These are phyloP conservation scores for Quercus aquifolioides DNA, from an alignment of 306 rosid species.

Conservation along the genomic window DNA sequence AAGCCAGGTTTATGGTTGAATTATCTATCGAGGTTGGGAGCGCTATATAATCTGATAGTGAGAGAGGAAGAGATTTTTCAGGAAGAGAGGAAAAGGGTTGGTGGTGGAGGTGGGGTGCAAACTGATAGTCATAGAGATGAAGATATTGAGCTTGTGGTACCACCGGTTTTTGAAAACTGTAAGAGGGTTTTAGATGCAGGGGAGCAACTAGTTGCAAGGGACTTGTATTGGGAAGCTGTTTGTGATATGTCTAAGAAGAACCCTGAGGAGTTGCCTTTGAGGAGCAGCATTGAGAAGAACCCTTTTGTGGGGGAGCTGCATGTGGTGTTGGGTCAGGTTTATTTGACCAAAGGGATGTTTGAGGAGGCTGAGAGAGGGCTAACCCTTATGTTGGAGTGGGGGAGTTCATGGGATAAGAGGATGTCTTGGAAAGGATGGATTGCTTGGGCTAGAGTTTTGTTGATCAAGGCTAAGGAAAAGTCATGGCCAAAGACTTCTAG, in stretches of 20 bases:
- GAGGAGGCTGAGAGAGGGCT: conserved; percentile 74
- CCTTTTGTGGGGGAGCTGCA: conserved; percentile 73
- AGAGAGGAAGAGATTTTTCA: conserved; percentile 70
- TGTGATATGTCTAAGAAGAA: conserved; percentile 28
- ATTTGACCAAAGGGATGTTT: conserved; percentile 45
- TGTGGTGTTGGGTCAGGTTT: conserved; percentile 65
- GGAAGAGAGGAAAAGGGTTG: conserved; percentile 28
- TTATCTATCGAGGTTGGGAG: conserved; percentile 71
- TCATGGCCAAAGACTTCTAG: conserved; percentile 71
- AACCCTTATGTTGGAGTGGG: conserved; percentile 67
- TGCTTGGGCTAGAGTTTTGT: conserved; percentile 77
- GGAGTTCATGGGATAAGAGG: conserved; percentile 90
- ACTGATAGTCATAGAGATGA: conserved; percentile 42
- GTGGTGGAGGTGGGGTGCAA: neutral
- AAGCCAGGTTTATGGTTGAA: conserved; percentile 89
- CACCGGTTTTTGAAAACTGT: conserved; percentile 67
- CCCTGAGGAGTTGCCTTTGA: conserved; percentile 55
- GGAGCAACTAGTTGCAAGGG: conserved; percentile 74
- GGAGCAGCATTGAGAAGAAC: conserved; percentile 54
- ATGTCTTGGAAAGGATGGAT: conserved; percentile 92
- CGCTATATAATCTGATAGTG: conserved; percentile 47
- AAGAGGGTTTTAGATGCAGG: conserved; percentile 48
- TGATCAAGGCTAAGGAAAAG: conserved; percentile 70
- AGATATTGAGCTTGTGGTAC: conserved; percentile 51
- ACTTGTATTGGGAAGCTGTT: conserved; percentile 77